Evolutionary conservation across 164 flowering plant species (phyloP).

Genomic region (Houttuynia cordata): DNA sequence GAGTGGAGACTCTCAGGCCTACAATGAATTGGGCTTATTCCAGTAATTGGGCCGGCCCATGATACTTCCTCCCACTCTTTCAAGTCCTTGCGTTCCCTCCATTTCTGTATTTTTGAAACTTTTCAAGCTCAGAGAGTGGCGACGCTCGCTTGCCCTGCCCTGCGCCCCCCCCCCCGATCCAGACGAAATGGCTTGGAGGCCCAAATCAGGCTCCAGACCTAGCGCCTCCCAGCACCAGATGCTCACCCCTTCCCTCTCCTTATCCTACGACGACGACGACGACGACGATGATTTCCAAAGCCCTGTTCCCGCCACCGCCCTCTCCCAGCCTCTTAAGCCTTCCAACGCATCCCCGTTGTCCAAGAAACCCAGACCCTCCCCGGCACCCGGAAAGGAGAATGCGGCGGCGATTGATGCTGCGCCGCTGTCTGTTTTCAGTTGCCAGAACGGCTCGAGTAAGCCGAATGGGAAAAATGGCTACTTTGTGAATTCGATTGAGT

Average conservation of each 20-base stretch:
- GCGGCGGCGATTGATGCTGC: background rate
- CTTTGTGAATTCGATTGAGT: slow-evolving; percentile 20
- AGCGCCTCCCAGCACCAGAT: background rate
- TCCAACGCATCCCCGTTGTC: slow-evolving; percentile 12
- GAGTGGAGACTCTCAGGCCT: too few species aligned
- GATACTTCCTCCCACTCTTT: too few species aligned
- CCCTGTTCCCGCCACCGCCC: slow-evolving; percentile 13
- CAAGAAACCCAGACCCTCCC: slow-evolving; percentile 18
- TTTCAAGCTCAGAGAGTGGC: too few species aligned
- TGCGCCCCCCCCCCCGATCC: too few species aligned
- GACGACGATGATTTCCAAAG: slow-evolving; percentile 33
- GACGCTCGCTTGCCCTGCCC: too few species aligned
- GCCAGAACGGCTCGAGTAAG: background rate
- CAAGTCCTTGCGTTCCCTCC: too few species aligned
- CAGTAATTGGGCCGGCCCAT: too few species aligned
- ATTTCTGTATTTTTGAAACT: too few species aligned
- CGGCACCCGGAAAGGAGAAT: slow-evolving; percentile 28
- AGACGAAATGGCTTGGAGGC: too few species aligned
- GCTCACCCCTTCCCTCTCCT: background rate
- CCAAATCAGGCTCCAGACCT: too few species aligned
- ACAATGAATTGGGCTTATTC: too few species aligned
- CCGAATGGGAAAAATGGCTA: slow-evolving; percentile 5
- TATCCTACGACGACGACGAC: background rate
- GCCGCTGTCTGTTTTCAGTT: background rate
- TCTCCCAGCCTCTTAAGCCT: slow-evolving; percentile 17